Conservation (phyloP, 1,139 yeast species). For the Protomyces macrosporus region DNA sequence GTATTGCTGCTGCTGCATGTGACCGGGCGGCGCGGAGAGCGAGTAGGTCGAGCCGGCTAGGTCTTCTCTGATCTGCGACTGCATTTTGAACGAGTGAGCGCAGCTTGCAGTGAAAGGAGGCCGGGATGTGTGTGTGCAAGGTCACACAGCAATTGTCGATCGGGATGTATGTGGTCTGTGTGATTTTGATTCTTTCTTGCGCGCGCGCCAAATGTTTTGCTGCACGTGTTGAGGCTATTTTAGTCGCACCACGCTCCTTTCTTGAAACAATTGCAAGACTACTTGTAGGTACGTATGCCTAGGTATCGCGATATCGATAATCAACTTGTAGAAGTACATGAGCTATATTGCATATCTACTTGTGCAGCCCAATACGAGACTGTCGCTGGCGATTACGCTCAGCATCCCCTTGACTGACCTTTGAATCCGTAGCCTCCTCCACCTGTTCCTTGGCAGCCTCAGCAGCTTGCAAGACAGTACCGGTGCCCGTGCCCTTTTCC, state of each 20-base stretch:
- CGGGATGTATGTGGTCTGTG: no score
- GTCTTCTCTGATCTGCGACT: constrained; percentile 23
- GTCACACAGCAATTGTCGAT: no score
- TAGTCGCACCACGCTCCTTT: no score
- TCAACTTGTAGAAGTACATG: no score
- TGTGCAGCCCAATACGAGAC: constrained; percentile 17
- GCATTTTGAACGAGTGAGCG: background rate
- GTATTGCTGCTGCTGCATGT: constrained; percentile 1
- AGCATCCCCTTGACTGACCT: background rate
- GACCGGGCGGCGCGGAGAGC: constrained; percentile 16
- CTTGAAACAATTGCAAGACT: no score
- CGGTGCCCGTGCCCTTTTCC: background rate
- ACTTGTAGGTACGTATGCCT: no score
- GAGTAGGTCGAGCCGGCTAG: constrained; percentile 4
- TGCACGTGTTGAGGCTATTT: no score
- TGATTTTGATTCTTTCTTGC: no score
- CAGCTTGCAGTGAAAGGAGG: no score
- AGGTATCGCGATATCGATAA: no score
- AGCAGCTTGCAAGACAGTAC: background rate
- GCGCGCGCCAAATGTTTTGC: no score
- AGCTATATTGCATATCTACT: background rate
- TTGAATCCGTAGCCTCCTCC: background rate
- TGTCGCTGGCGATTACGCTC: background rate
- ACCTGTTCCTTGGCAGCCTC: background rate
- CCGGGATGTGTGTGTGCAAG: no score